These are phyloP conservation scores for Neckera pumila DNA, from an alignment of 225 moss, liverwort and hornwort genomes.

Conservation along the genomic window DNA sequence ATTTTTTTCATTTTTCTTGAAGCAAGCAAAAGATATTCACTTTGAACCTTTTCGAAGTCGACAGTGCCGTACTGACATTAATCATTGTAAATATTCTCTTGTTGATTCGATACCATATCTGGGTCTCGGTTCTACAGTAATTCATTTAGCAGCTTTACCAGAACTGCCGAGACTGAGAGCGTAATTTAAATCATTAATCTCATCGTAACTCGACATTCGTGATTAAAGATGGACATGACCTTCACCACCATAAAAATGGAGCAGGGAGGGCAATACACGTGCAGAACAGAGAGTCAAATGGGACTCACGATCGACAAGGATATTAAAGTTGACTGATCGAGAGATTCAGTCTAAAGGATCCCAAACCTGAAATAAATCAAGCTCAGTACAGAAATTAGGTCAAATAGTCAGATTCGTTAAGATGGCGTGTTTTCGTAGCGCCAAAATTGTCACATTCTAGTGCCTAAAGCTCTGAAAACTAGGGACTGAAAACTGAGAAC, in stretches of 20 bases:
- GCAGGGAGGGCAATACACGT: too few species aligned
- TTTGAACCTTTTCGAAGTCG: slow-evolving; percentile 2
- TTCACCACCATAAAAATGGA: not conserved
- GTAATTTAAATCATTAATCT: not conserved
- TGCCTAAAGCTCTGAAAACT: not conserved
- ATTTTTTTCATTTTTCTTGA: not conserved
- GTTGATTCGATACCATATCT: not conserved
- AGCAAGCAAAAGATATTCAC: not conserved
- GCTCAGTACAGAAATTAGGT: not conserved
- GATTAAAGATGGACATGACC: not conserved
- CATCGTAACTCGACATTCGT: not conserved
- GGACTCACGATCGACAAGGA: not conserved
- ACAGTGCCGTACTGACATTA: slow-evolving; percentile 12
- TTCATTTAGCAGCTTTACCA: not conserved
- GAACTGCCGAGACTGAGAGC: not conserved
- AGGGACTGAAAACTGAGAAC: not conserved
- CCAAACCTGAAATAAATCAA: not conserved
- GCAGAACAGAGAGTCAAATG: not conserved
- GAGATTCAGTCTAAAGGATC: not conserved
- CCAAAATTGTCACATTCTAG: not conserved
- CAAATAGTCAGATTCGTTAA: not conserved
- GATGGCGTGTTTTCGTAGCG: not conserved
- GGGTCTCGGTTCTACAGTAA: not conserved
- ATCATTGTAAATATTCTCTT: slow-evolving; percentile 5
- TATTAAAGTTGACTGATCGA: not conserved